phyloP scores from a whole-genome alignment of 2,329 filamentous ascomycete genomes.

The Myriangium duriaei region DNA sequence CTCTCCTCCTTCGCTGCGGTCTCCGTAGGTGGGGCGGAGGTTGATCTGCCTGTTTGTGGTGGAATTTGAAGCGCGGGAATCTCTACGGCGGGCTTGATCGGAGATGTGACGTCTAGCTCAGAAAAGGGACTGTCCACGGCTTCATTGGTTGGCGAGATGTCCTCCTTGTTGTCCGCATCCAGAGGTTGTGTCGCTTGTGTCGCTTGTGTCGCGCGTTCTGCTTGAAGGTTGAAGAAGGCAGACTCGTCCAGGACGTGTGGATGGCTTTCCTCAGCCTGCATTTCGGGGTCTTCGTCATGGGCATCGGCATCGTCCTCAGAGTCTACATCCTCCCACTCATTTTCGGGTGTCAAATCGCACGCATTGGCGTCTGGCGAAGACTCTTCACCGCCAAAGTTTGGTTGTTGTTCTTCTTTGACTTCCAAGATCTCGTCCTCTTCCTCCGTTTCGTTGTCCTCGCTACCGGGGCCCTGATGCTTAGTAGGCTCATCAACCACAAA shows the following conservation, averaged over 20 bases:
- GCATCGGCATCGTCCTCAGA: constrained; percentile 10
- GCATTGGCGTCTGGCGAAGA: not conserved
- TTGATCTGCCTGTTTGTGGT: constrained; percentile 8
- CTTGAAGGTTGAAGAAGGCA: not conserved
- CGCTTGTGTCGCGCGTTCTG: not conserved
- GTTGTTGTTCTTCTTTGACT: too few species aligned
- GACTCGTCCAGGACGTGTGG: not conserved
- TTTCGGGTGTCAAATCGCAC: constrained; percentile 8
- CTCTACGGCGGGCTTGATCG: constrained; percentile 1
- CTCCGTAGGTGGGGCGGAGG: constrained; percentile 25
- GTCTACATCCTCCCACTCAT: constrained; percentile 17
- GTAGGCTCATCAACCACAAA: constrained; percentile 7
- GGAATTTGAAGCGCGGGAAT: constrained; percentile 5
- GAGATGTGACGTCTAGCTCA: not conserved
- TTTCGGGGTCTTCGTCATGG: not conserved
- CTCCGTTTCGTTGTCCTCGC: not conserved
- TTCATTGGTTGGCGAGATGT: not conserved
- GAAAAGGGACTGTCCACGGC: not conserved
- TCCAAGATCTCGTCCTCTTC: constrained; percentile 15
- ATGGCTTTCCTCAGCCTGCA: not conserved
- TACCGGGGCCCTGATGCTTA: not conserved
- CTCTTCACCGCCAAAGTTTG: too few species aligned
- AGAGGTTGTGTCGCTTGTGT: not conserved
- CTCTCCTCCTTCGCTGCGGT: constrained; percentile 15
- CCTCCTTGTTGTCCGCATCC: constrained; percentile 2